These are phyloP conservation scores for Mucor plumbeus DNA, from an alignment of 371 early-diverging fungal species.

Conservation along the genomic window DNA sequence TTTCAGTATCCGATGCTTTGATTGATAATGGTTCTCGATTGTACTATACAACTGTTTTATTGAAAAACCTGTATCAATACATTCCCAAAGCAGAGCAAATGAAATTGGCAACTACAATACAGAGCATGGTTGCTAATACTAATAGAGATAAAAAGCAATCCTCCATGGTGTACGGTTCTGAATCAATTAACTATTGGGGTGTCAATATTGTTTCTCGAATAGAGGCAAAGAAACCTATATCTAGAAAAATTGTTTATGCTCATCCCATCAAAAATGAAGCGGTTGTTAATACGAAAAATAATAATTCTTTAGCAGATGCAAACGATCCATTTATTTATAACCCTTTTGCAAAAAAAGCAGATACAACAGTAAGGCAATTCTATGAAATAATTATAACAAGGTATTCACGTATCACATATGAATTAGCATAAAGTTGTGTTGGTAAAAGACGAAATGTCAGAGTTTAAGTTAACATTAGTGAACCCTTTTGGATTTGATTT, in stretches of 20 bases:
- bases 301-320: slow-evolving; percentile 10
- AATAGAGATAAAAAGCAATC: slow-evolving; percentile 19
- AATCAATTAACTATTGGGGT: slow-evolving; percentile 55
- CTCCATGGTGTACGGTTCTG: not conserved
- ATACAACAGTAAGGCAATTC: slow-evolving; percentile 34
- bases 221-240: slow-evolving; percentile 45
- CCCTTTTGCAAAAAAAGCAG: slow-evolving; percentile 68
- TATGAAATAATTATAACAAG: slow-evolving; percentile 28
- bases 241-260: slow-evolving; percentile 46
- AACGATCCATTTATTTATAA: slow-evolving; percentile 80
- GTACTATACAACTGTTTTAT: slow-evolving; percentile 68
- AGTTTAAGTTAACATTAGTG: slow-evolving; percentile 72
- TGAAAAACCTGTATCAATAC: slow-evolving; percentile 71
- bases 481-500: slow-evolving; percentile 86
- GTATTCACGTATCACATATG: slow-evolving; percentile 12
- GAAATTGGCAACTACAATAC: slow-evolving; percentile 65
- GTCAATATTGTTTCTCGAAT: slow-evolving; percentile 54
- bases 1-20: slow-evolving; percentile 71
- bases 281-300: not conserved
- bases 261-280: slow-evolving; percentile 35
- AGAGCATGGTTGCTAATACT: slow-evolving; percentile 60
- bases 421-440: slow-evolving; percentile 33
- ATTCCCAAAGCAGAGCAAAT: slow-evolving; percentile 74
- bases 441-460: slow-evolving; percentile 71
- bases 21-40: slow-evolving; percentile 71